Evolutionary conservation across 768 basidiomycete genomes (phyloP).

Genomic region (Suillus hirtellus): DNA sequence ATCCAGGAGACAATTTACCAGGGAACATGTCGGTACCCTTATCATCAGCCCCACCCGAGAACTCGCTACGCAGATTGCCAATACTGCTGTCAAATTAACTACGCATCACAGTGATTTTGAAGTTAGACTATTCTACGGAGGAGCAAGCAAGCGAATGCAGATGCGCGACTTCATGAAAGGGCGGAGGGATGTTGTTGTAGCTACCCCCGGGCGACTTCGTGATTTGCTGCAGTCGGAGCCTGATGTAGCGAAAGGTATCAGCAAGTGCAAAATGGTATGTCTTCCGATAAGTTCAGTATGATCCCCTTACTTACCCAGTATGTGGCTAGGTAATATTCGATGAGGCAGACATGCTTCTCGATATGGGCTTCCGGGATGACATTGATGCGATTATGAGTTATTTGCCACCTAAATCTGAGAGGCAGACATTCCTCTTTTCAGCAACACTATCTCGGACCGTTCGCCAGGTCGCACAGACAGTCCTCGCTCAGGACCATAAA

Average conservation of each 20-base stretch:
- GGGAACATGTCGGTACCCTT: constrained; percentile 62
- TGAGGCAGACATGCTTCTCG: constrained; percentile 88
- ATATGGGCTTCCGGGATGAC: constrained; percentile 91
- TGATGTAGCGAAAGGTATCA: constrained; percentile 52
- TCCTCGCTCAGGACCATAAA: constrained; percentile 58
- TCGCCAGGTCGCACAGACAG: constrained; percentile 63
- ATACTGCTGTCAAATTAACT: constrained; percentile 71
- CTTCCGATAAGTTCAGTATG: constrained; percentile 3
- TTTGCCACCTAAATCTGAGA: constrained; percentile 60
- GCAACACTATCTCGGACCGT: constrained; percentile 80
- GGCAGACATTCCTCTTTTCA: constrained; percentile 93
- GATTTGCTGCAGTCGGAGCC: constrained; percentile 68
- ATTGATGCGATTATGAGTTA: constrained; percentile 68
- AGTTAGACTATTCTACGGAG: constrained; percentile 78
- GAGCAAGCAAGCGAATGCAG: constrained; percentile 64
- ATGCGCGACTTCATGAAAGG: constrained; percentile 63
- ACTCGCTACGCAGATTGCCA: constrained; percentile 86
- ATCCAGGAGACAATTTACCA: constrained; percentile 41
- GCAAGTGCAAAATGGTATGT: constrained; percentile 59
- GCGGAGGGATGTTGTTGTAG: constrained; percentile 80
- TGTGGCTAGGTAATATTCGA: constrained; percentile 76
- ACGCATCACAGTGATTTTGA: constrained; percentile 61
- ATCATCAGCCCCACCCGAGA: constrained; percentile 91
- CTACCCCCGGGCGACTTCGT: constrained; percentile 84
- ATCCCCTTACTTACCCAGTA: constrained; percentile 8